phyloP scores from a whole-genome alignment of 2,329 filamentous ascomycete genomes.

The Botrytis tulipae region DNA sequence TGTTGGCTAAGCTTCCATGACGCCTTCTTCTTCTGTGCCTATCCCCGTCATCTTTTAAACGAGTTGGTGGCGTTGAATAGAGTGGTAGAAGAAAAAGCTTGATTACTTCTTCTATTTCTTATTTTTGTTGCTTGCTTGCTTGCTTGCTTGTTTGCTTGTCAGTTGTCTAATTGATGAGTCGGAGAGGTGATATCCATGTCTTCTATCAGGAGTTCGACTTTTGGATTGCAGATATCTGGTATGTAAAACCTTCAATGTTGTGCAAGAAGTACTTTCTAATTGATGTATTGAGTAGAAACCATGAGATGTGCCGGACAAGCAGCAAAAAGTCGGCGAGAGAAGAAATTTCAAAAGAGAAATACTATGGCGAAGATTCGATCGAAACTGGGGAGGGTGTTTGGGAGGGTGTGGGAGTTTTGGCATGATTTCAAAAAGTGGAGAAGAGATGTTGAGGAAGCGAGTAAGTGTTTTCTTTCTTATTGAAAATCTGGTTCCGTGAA shows the following conservation, averaged over 20 bases:
- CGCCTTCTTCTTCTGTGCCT: not conserved
- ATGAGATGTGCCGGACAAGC: not conserved
- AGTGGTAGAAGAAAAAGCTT: not conserved
- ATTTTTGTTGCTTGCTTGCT: not conserved
- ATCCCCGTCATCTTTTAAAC: not conserved
- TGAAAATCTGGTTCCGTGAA: not conserved
- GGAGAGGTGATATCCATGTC: not conserved
- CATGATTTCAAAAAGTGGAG: not conserved
- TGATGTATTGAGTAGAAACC: rapidly evolving
- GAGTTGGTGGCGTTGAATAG: not conserved
- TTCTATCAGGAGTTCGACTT: not conserved
- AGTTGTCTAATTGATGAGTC: not conserved
- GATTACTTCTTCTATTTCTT: not conserved
- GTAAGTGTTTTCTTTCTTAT: not conserved
- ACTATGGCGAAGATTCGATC: not conserved
- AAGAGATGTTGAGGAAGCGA: not conserved
- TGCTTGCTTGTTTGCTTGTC: not conserved
- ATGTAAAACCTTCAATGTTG: not conserved
- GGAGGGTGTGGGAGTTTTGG: not conserved
- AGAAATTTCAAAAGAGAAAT: not conserved
- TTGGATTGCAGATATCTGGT: not conserved
- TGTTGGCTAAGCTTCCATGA: not conserved
- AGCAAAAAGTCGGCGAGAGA: not conserved
- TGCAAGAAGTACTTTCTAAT: not conserved
- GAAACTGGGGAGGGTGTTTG: not conserved